A percentile compares a stretch with the other conserved stretches of the same genome.
Evolutionary conservation across 495 filamentous ascomycete species (phyloP).

Genomic region (Endocarpon pusillum): DNA sequence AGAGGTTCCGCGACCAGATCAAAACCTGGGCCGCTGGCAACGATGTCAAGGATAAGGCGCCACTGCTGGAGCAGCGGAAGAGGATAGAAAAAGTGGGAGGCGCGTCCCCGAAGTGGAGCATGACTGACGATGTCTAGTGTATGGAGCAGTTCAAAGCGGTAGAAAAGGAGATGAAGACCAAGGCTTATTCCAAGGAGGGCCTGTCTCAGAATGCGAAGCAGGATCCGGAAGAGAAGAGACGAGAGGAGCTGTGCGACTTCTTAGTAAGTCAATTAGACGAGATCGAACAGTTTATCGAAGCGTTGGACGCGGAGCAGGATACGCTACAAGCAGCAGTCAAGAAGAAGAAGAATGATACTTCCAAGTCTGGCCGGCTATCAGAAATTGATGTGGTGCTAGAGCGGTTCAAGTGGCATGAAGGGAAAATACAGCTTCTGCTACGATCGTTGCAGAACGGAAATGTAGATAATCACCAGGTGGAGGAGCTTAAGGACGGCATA

Average conservation of each 20-base stretch:
- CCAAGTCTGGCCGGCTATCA: slow-evolving; percentile 71
- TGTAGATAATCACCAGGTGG: slow-evolving; percentile 70
- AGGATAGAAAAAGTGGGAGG: slow-evolving; percentile 76
- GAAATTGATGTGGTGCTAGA: slow-evolving; percentile 73
- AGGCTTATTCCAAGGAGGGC: slow-evolving; percentile 97
- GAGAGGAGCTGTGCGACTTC: slow-evolving; percentile 71
- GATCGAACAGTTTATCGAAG: slow-evolving; percentile 81
- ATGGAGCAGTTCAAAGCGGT: slow-evolving; percentile 99
- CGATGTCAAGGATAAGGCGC: slow-evolving; percentile 98
- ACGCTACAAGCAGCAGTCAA: slow-evolving; percentile 73
- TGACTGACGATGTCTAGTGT: slow-evolving; percentile 42
- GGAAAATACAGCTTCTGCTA: slow-evolving; percentile 78
- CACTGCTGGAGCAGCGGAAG: slow-evolving; percentile 79
- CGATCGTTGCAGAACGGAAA: slow-evolving; percentile 84
- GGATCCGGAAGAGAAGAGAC: slow-evolving; percentile 89
- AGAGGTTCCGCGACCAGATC: slow-evolving; percentile 92
- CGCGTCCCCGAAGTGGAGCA: neutral
- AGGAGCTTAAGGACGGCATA: slow-evolving; percentile 77
- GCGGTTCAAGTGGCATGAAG: slow-evolving; percentile 90
- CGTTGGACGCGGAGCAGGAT: slow-evolving; percentile 81
- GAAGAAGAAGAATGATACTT: slow-evolving; percentile 73
- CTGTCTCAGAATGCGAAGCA: slow-evolving; percentile 77
- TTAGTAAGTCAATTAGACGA: slow-evolving; percentile 78
- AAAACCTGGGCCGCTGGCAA: slow-evolving; percentile 95
- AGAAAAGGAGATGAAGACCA: slow-evolving; percentile 99